A percentile compares a stretch with the other conserved stretches of the same genome.
Evolutionary conservation across 169 alveolate species (phyloP).

Genomic region (Eimeria praecox): DNA sequence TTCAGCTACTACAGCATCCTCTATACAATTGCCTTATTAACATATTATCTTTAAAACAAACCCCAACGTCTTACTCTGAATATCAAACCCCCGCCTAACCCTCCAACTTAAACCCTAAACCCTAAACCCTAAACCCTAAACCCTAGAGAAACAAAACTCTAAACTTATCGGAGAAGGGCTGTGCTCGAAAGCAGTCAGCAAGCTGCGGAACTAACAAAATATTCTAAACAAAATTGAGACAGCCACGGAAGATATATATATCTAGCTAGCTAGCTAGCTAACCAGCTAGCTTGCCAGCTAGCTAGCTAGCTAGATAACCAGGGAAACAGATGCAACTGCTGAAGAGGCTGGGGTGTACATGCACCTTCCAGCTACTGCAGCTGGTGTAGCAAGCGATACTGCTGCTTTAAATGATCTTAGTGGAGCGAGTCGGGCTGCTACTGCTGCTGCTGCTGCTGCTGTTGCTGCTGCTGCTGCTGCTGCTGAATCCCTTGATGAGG

Average conservation of each 20-base stretch:
- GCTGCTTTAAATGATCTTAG: not conserved
- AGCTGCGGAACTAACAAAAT: not conserved
- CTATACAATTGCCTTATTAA: not conserved
- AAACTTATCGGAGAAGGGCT: not conserved
- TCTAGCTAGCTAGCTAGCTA: not conserved
- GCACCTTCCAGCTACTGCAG: constrained; percentile 92
- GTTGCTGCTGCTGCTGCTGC: constrained; percentile 11
- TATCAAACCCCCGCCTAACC: too few species aligned
- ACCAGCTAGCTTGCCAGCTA: not conserved
- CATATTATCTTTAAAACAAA: not conserved
- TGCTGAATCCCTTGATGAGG: not conserved
- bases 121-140: constrained; percentile 26
- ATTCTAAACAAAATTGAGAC: not conserved
- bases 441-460: constrained; percentile 36
- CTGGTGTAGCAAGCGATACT: constrained; percentile 86
- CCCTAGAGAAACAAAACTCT: not conserved
- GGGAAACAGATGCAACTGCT: not conserved
- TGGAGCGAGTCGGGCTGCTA: not conserved
- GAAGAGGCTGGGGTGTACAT: constrained; percentile 87
- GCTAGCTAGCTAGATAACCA: not conserved
- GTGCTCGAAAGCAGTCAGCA: not conserved
- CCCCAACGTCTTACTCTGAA: too few species aligned
- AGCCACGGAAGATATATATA: not conserved
- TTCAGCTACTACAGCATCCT: not conserved
- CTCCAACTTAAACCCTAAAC: not conserved